Percentiles rank a stretch among this genome's conserved stretches.
phyloP scores from a whole-genome alignment of 305 asterid genomes.

The Fraxinus floribunda region DNA sequence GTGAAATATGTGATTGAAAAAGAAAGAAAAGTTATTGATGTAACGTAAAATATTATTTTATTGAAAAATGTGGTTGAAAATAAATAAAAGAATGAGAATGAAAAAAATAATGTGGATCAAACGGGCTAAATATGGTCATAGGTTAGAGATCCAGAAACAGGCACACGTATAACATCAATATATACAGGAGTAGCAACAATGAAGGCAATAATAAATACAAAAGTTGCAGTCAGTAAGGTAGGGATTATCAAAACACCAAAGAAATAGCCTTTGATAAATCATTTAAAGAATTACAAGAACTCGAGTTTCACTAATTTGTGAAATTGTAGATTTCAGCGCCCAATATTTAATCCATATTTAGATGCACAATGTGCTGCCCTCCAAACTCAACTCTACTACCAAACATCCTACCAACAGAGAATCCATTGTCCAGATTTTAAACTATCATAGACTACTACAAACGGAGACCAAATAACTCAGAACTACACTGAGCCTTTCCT shows the following conservation, averaged over 20 bases:
- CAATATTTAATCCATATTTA: neutral
- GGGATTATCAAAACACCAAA: too few relatives aligned
- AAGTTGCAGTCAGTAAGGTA: too few relatives aligned
- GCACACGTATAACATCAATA: too few relatives aligned
- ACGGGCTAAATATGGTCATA: neutral
- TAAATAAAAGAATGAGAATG: neutral
- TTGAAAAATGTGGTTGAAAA: too few relatives aligned
- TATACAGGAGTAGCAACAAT: too few relatives aligned
- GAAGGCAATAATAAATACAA: too few relatives aligned
- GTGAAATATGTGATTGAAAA: too few relatives aligned
- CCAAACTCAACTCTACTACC: neutral
- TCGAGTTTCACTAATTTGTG: neutral
- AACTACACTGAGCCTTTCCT: neutral
- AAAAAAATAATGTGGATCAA: neutral
- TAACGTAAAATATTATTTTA: too few relatives aligned
- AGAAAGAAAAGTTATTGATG: too few relatives aligned
- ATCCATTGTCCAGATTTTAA: neutral
- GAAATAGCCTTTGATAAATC: neutral
- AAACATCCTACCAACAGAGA: neutral
- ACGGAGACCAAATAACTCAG: neutral
- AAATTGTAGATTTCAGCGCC: neutral
- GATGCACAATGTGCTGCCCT: neutral
- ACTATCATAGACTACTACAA: neutral
- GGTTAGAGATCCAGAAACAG: neutral
- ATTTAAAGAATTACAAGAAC: neutral